Evolutionary conservation across 768 basidiomycete species (phyloP), one percentile per base, ranked within the genome.

Genomic region (Lactarius sp.): DNA sequence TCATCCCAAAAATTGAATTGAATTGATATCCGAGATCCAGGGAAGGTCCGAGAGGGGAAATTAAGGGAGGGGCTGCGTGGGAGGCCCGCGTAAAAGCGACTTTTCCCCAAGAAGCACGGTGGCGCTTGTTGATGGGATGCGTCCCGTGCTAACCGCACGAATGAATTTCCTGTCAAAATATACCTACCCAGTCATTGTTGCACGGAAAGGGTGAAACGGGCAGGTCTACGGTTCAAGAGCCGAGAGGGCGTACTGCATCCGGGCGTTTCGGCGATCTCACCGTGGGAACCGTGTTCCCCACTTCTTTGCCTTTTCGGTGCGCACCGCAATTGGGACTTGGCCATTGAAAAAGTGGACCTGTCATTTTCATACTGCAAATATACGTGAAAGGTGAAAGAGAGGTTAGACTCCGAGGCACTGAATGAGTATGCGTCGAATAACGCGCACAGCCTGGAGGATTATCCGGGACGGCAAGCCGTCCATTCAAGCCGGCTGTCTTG

Each of bases 81-180:
- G 52, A 60, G 52, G 44, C 20, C 36, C 60, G 52, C 60, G 44
- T 61, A 16, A 13, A 49, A 27, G 46, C n/a, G 7, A n/a, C 2
- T 2, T 20, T 47, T 47, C 20, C 20, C 4, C 20, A 12, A 6
- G 3, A 47, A 47, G 20, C 9, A 47, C 46, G 9, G 10, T 4
- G 4, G 47, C 47, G 47, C 47, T 49, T 49, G 22, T 6, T 49
- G 47, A 27, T 4, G 9, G 3, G 6, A 20, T 16, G 46, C n/a
- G 44, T 6, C 8, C n/a, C 46, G 8, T 20, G 7, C 5, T 44
- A 44, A 44, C 16, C 20, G 20, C 8, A 47, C n/a, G 20, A 47
- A 20, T 22, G 47, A 27, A 27, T 22, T 13, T 49, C 22, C 12
- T 22, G 47, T 27, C 47, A 49, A n/a, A 49, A n/a, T 47, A n/a